phyloP scores from a whole-genome alignment of 345 rosid species.

The Anacardium occidentale region DNA sequence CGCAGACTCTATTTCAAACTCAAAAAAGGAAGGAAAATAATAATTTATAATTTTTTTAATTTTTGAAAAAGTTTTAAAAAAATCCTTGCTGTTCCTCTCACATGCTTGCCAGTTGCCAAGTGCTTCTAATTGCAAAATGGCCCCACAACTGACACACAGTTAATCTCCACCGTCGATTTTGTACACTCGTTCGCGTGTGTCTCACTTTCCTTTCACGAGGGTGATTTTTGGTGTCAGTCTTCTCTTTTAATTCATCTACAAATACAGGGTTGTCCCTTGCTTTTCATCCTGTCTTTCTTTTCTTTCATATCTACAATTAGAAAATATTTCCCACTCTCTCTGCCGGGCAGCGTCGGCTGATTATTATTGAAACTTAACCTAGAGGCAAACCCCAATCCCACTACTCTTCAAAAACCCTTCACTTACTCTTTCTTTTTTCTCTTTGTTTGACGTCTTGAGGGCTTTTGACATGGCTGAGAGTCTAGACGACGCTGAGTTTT shows the following conservation, averaged over 20 bases:
- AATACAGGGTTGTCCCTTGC: slow-evolving; percentile 24
- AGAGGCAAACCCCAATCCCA: slow-evolving; percentile 29
- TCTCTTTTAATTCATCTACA: slow-evolving; percentile 29
- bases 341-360: background rate
- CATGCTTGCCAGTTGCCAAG: slow-evolving; percentile 34
- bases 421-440: background rate
- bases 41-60: background rate
- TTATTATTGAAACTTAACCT: slow-evolving; percentile 44
- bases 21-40: background rate
- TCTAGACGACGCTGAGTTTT: slow-evolving; percentile 62
- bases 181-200: background rate
- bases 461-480: slow-evolving; percentile 47
- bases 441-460: background rate
- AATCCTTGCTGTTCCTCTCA: slow-evolving; percentile 23
- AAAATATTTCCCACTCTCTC: background rate
- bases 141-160: slow-evolving; percentile 19
- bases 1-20: background rate
- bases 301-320: background rate
- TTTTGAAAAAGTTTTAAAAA: background rate
- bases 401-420: slow-evolving; percentile 4
- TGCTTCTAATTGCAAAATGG: slow-evolving; percentile 26
- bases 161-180: slow-evolving; percentile 7
- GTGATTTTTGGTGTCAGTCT: background rate
- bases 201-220: background rate
- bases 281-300: background rate